Percentiles rank a stretch among this genome's conserved stretches.
These are phyloP conservation scores for Aphanomyces stellatus DNA, from an alignment of 352 stramenopile genomes.

Conservation along the genomic window DNA sequence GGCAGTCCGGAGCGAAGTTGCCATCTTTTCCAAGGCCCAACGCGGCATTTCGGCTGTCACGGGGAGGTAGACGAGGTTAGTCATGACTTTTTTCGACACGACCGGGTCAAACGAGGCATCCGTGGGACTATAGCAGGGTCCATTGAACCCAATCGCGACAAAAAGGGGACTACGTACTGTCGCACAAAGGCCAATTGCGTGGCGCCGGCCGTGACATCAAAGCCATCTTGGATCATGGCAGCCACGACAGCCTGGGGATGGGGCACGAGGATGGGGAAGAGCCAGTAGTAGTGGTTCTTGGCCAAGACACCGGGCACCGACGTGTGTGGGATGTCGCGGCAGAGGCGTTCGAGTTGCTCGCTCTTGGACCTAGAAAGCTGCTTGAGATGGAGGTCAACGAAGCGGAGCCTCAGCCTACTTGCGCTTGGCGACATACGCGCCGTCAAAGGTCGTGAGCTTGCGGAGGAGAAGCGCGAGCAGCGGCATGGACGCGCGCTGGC, in stretches of 20 bases:
- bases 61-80: constrained; percentile 66
- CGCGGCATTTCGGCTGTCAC: constrained; percentile 66
- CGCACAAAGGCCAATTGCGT: constrained; percentile 63
- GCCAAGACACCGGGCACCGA: constrained; percentile 49
- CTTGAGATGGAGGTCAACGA: background rate
- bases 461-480: constrained; percentile 60
- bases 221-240: constrained; percentile 71
- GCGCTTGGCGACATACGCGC: constrained; percentile 59
- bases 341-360: constrained; percentile 42
- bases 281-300: constrained; percentile 69
- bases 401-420: constrained; percentile 29
- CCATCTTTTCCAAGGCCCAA: constrained; percentile 75
- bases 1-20: constrained; percentile 44
- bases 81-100: constrained; percentile 67
- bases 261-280: constrained; percentile 67
- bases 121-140: constrained; percentile 27
- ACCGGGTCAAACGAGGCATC: constrained; percentile 42
- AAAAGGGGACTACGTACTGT: constrained; percentile 28
- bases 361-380: constrained; percentile 43
- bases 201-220: constrained; percentile 69
- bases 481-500: constrained; percentile 65
- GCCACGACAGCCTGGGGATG: constrained; percentile 39
- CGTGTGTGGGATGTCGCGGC: constrained; percentile 48
- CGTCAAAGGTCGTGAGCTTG: constrained; percentile 55
- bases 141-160: background rate